phyloP scores from a whole-genome alignment of 1,284 basidiomycete genomes.

The Inonotus obliquus region DNA sequence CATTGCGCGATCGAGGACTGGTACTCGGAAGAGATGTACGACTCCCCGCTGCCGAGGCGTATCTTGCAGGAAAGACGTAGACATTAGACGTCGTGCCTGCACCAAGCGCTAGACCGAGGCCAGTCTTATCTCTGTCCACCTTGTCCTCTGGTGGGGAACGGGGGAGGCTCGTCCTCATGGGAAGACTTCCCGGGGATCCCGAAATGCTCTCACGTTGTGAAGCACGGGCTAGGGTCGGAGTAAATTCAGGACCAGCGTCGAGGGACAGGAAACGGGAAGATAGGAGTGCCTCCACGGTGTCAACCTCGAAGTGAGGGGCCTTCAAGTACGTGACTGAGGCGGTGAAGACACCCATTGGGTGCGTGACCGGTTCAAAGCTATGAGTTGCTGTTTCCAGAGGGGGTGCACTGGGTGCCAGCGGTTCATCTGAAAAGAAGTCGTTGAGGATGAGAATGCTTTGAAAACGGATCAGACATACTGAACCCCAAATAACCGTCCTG shows the following conservation, averaged over 20 bases:
- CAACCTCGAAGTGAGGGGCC: constrained; percentile 62
- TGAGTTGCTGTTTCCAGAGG: constrained; percentile 49
- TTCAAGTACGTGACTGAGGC: constrained; percentile 61
- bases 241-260: constrained; percentile 53
- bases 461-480: constrained; percentile 26
- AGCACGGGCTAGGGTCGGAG: constrained; percentile 46
- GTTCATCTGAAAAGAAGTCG: constrained; percentile 31
- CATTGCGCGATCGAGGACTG: constrained; percentile 33
- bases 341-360: constrained; percentile 60
- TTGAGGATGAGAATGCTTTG: constrained; percentile 10
- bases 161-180: constrained; percentile 37
- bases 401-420: constrained; percentile 35
- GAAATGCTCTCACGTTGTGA: constrained; percentile 46
- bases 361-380: constrained; percentile 57
- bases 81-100: constrained; percentile 28
- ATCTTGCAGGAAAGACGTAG: constrained; percentile 43
- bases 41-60: constrained; percentile 4
- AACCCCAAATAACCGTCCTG: constrained; percentile 34
- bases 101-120: constrained; percentile 1
- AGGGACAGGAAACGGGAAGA: constrained; percentile 67
- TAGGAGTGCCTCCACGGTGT: constrained; percentile 67
- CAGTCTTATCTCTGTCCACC: neutral
- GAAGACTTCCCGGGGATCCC: constrained; percentile 40
- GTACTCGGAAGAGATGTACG: constrained; percentile 15
- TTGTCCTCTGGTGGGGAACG: constrained; percentile 35